Conservation (phyloP, 192 early-diverging fungal species). For the Chytriomyces hyalinus region DNA sequence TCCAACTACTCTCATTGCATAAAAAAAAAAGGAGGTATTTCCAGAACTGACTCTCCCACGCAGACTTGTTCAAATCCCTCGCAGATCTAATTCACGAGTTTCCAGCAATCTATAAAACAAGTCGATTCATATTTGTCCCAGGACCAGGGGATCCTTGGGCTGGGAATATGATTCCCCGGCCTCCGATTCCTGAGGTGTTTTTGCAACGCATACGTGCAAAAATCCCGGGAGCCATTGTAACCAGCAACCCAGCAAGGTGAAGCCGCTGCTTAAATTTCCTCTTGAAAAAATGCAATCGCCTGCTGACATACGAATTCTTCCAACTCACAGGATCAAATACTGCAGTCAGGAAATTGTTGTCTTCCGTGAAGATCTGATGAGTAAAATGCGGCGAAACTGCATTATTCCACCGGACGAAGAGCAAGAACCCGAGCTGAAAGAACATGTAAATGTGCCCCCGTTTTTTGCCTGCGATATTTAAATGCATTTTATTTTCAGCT, state of each 20-base stretch:
- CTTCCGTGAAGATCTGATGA: conserved; percentile 84
- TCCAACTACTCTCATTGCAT: background rate
- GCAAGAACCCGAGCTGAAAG: conserved; percentile 32
- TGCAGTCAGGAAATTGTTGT: conserved; percentile 91
- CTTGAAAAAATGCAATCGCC: background rate
- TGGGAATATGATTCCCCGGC: conserved; percentile 71
- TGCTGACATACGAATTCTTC: background rate
- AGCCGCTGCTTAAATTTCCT: background rate
- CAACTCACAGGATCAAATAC: conserved; percentile 73
- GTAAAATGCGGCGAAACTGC: conserved; percentile 75
- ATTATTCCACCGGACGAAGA: conserved; percentile 63
- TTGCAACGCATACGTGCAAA: conserved; percentile 64
- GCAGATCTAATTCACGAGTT: conserved; percentile 74
- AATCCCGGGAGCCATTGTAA: conserved; percentile 67
- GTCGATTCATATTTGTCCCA: conserved; percentile 90
- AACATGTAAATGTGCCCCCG: conserved; percentile 31
- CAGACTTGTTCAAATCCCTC: conserved; percentile 55
- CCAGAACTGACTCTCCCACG: background rate
- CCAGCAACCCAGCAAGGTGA: conserved; percentile 84
- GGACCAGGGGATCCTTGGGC: conserved; percentile 86
- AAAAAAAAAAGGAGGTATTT: background rate
- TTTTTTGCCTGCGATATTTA: conserved; percentile 7
- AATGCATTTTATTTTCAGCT: conserved; percentile 53
- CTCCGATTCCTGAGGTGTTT: conserved; percentile 75
- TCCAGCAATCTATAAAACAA: conserved; percentile 55